Evolutionary conservation across 2,329 filamentous ascomycete species (phyloP).

Genomic region (Raffaelea arxii): DNA sequence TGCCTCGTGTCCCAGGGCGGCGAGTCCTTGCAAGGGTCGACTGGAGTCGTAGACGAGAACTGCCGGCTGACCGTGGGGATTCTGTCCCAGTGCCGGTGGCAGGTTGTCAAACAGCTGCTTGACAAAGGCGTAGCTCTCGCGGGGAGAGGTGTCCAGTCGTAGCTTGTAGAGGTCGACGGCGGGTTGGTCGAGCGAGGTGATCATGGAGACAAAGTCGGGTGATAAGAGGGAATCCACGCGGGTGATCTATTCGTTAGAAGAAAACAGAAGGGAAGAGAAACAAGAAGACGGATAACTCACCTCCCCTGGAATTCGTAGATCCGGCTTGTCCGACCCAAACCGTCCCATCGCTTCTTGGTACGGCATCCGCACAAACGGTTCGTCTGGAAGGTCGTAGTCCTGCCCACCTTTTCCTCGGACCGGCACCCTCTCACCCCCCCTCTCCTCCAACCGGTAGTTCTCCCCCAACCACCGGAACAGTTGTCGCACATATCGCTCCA

Average conservation of each 20-base stretch:
- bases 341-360: conserved; percentile 70
- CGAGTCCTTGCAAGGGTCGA: conserved; percentile 67
- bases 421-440: too few species aligned
- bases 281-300: conserved; percentile 28
- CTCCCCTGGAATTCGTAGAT: conserved; percentile 58
- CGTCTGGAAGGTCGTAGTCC: conserved; percentile 13
- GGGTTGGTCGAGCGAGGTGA: conserved; percentile 58
- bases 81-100: conserved; percentile 52
- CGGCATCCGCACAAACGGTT: conserved; percentile 47
- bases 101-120: conserved; percentile 57
- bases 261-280: not conserved
- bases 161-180: conserved; percentile 69
- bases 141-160: conserved; percentile 40
- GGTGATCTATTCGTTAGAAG: conserved; percentile 35
- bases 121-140: conserved; percentile 47
- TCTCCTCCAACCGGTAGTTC: conserved; percentile 24
- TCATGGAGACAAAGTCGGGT: conserved; percentile 60
- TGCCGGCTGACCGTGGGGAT: conserved; percentile 68
- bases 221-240: conserved; percentile 55
- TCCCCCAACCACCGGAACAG: conserved; percentile 43
- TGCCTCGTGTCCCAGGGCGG: conserved; percentile 66
- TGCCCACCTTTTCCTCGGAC: too few species aligned
- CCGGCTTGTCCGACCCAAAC: conserved; percentile 89
- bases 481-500: conserved; percentile 37
- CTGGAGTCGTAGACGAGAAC: conserved; percentile 66